Percentiles rank a stretch among this genome's conserved stretches.
Conservation (phyloP, 495 filamentous ascomycete genomes). For the Aspergillus coremiiformis region DNA sequence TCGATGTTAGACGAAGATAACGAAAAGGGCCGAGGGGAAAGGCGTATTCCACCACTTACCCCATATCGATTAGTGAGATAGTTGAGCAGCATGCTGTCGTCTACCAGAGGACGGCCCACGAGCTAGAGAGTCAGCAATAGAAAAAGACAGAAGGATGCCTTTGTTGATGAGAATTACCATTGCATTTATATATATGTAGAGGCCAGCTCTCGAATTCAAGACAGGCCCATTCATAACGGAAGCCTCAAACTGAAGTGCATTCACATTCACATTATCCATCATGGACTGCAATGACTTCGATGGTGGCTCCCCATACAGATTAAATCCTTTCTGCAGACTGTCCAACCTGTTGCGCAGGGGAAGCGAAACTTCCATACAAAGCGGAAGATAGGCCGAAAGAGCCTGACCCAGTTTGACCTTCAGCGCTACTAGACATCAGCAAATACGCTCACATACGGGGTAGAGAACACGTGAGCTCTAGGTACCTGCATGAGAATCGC, state of each 20-base stretch:
- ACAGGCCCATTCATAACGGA: conserved; percentile 58
- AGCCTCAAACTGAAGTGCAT: conserved; percentile 43
- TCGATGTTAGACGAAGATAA: not conserved
- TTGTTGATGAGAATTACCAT: conserved; percentile 43
- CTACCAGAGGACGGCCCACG: conserved; percentile 70
- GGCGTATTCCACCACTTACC: conserved; percentile 28
- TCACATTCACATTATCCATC: conserved; percentile 39
- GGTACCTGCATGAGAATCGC: conserved; percentile 30
- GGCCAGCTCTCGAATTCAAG: conserved; percentile 74
- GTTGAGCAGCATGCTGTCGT: conserved; percentile 68
- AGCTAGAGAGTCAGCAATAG: conserved; percentile 50
- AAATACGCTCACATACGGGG: not conserved
- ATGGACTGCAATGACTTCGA: conserved; percentile 32
- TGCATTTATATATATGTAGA: conserved; percentile 88
- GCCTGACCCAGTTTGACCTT: conserved; percentile 36
- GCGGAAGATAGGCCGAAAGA: conserved; percentile 35
- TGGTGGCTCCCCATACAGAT: conserved; percentile 31
- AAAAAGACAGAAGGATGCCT: not conserved
- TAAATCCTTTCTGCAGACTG: conserved; percentile 39
- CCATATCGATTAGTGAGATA: conserved; percentile 80
- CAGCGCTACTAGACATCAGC: conserved; percentile 20
- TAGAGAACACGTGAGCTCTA: not conserved
- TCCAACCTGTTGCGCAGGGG: conserved; percentile 37
- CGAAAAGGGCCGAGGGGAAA: not conserved
- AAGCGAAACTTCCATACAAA: conserved; percentile 36